Conservation (phyloP, 2,329 filamentous ascomycete genomes). For the Fusarium sarcochroum region DNA sequence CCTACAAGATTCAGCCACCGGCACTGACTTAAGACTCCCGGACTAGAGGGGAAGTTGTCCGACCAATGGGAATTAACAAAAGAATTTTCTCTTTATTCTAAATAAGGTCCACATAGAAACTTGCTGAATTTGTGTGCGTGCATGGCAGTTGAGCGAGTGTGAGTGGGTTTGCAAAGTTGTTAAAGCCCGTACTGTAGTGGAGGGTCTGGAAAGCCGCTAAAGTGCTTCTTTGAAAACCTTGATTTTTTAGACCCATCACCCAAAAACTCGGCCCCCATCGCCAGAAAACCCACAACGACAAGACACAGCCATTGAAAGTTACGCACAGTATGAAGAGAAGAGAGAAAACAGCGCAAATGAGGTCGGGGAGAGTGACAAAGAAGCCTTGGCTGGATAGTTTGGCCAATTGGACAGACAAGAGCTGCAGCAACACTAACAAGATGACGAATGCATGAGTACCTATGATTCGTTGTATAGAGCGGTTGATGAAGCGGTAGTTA, state of each 20-base stretch:
- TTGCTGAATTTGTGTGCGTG: slow-evolving; percentile 26
- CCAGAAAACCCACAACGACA: slow-evolving; percentile 26
- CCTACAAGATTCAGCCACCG: slow-evolving; percentile 31
- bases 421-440: slow-evolving; percentile 30
- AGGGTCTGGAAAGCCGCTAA: slow-evolving; percentile 28
- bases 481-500: slow-evolving; percentile 16
- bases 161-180: slow-evolving; percentile 31
- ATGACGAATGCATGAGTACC: slow-evolving; percentile 20
- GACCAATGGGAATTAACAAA: slow-evolving; percentile 28
- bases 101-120: background rate
- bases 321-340: slow-evolving; percentile 38
- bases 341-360: slow-evolving; percentile 1
- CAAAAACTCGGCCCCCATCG: slow-evolving; percentile 11
- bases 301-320: slow-evolving; percentile 28
- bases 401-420: slow-evolving; percentile 22
- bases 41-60: background rate
- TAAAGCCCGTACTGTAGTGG: slow-evolving; percentile 15
- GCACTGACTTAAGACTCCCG: background rate
- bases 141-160: slow-evolving; percentile 24
- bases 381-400: slow-evolving; percentile 22
- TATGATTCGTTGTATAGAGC: slow-evolving; percentile 14
- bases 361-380: slow-evolving; percentile 5
- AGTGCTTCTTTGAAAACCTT: slow-evolving; percentile 38
- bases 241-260: slow-evolving; percentile 21
- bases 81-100: slow-evolving; percentile 25